Evolutionary conservation across 2,329 filamentous ascomycete genomes (phyloP), one percentile per base, ranked within the genome.

Genomic region (Fusarium circinatum): DNA sequence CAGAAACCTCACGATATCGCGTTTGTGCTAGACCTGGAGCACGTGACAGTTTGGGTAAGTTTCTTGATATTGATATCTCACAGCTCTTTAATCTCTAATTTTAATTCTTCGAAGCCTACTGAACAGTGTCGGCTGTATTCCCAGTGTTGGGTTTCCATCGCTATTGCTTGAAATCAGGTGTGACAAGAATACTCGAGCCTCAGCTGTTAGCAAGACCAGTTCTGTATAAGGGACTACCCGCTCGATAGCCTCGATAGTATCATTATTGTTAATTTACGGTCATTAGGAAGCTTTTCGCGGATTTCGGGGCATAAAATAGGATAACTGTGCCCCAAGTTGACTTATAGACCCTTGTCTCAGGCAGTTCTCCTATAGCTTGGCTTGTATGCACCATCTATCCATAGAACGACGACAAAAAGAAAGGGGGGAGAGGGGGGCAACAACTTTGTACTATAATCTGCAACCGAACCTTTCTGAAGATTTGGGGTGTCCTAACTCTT

Each of bases 11-110:
- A 54, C 62, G 59, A 76, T 59, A 44, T 48, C 24, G 47, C 42
- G 32, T 61, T 70, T 58, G 52, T 70, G 65, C 49, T 57, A 70
- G 52, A 36, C 20, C 30, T 39, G 51, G 22, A 22, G 44, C 70
- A 73, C 70, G 70, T 73, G 70, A 74, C 56, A 57, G 38, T 57
- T 10, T 41, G n/a, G 5, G 41, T 22, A 36, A 42, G 28, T 26
- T 32, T 32, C 18, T 42, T 26, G 28, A 48, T 55, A n/a, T 52
- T 54, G 13, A 28, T 11, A 51, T 63, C 20, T 45, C 18, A 47
- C 7, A n/a, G 15, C 26, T 24, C 28, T 67, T n/a, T 20, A 49
- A 24, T 45, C 39, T 38, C 15, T 20, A 24, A 20, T 49, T 3
- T 8, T 5, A 26, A 7, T 48, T 9, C 12, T 38, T 42, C 14